phyloP scores from a whole-genome alignment of 208 protist species.

The Phytomonas sp. region DNA sequence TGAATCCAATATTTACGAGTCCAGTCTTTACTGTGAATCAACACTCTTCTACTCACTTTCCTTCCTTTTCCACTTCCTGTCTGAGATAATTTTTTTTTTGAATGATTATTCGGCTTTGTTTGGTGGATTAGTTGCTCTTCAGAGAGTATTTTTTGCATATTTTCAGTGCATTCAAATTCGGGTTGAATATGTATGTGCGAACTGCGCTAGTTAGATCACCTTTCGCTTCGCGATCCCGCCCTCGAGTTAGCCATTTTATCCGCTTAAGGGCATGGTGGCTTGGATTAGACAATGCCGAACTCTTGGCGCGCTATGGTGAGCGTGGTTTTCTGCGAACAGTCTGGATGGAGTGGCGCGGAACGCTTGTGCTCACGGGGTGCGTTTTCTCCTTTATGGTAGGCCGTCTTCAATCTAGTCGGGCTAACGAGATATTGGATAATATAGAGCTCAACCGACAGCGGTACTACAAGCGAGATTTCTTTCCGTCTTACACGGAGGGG shows the following conservation, averaged over 20 bases:
- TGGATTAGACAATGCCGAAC: slow-evolving; percentile 54
- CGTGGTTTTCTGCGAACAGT: slow-evolving; percentile 39
- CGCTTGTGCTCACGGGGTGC: slow-evolving; percentile 37
- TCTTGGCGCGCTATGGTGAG: slow-evolving; percentile 60
- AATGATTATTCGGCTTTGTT: too few relatives aligned
- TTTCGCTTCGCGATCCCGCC: neutral
- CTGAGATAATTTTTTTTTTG: neutral
- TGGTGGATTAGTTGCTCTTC: too few relatives aligned
- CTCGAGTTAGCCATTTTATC: slow-evolving; percentile 40
- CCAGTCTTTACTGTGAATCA: too few relatives aligned
- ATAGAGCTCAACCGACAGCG: slow-evolving; percentile 76
- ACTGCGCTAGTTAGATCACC: too few relatives aligned
- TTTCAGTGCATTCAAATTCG: neutral
- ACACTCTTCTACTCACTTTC: neutral
- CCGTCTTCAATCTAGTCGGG: slow-evolving; percentile 38
- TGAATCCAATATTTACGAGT: too few relatives aligned
- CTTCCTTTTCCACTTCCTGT: neutral
- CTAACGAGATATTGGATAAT: slow-evolving; percentile 79
- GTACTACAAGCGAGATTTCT: slow-evolving; percentile 68
- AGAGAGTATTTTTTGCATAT: neutral
- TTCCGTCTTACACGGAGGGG: slow-evolving; percentile 50
- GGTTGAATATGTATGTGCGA: neutral
- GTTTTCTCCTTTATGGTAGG: slow-evolving; percentile 32
- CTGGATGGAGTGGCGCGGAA: slow-evolving; percentile 76
- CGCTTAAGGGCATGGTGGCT: slow-evolving; percentile 69